A percentile compares a stretch with the other conserved stretches of the same genome.
Conservation (phyloP, 2,329 filamentous ascomycete species). For the Byssoonygena ceratinophila region DNA sequence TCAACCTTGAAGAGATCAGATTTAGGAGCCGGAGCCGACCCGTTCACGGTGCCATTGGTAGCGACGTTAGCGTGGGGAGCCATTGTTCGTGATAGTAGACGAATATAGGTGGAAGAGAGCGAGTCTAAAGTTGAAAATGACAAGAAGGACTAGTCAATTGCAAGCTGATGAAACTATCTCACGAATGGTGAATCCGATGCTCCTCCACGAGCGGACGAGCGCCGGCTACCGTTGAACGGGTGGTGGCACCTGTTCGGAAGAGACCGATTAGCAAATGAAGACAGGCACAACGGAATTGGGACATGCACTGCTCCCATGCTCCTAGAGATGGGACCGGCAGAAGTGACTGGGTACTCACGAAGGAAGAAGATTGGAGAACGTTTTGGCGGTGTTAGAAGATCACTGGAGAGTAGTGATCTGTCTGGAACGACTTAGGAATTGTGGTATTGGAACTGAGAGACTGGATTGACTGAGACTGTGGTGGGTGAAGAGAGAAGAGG, state of each 20-base stretch:
- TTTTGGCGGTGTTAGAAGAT: conserved; percentile 64
- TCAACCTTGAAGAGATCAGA: conserved; percentile 67
- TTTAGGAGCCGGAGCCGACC: conserved; percentile 34
- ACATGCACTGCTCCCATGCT: too few species aligned
- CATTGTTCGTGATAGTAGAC: conserved; percentile 47
- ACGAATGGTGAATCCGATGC: conserved; percentile 51
- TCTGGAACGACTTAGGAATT: too few species aligned
- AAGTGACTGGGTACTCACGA: conserved; percentile 54
- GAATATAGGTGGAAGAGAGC: conserved; percentile 29
- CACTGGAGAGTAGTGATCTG: conserved; percentile 37
- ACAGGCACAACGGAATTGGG: too few species aligned
- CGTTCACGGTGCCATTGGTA: conserved; percentile 46
- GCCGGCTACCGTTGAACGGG: conserved; percentile 93
- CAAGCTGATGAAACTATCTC: conserved; percentile 33
- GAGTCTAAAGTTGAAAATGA: neutral
- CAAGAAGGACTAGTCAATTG: conserved; percentile 6
- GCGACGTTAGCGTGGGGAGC: conserved; percentile 72
- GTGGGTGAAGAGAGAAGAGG: conserved; percentile 9
- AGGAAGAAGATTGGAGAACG: conserved; percentile 97
- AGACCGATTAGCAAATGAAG: conserved; percentile 23
- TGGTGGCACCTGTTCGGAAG: conserved; percentile 61
- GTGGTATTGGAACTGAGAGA: conserved; percentile 1
- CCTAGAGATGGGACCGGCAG: neutral
- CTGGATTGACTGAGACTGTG: neutral
- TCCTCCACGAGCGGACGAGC: conserved; percentile 77